phyloP scores from a whole-genome alignment of 768 basidiomycete species.

The Psilocybe cyanescens region DNA sequence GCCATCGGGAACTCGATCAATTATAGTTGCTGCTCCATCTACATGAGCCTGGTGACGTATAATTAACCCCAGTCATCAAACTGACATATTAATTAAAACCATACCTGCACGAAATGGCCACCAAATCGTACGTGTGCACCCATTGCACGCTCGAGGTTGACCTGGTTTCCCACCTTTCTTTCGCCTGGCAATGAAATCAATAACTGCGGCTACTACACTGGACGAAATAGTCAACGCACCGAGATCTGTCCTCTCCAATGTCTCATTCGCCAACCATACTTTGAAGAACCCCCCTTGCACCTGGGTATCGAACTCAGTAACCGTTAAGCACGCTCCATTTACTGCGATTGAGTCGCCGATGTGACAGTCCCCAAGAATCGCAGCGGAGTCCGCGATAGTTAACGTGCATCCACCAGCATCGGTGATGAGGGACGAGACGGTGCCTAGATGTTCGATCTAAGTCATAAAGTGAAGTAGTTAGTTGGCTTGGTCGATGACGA shows the following conservation, averaged over 20 bases:
- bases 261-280: constrained; percentile 97
- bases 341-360: constrained; percentile 95
- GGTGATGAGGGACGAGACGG: constrained; percentile 62
- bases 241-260: constrained; percentile 86
- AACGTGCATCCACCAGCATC: constrained; percentile 84
- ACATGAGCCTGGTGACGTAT: constrained; percentile 79
- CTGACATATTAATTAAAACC: neutral
- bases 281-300: constrained; percentile 81
- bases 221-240: constrained; percentile 47
- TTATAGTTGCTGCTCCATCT: constrained; percentile 83
- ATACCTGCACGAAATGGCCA: constrained; percentile 96
- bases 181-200: constrained; percentile 55
- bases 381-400: constrained; percentile 68
- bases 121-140: constrained; percentile 89
- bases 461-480: constrained; percentile 5
- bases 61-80: neutral
- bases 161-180: constrained; percentile 72
- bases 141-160: constrained; percentile 97
- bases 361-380: constrained; percentile 86
- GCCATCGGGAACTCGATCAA: constrained; percentile 71
- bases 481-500: neutral
- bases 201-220: constrained; percentile 16
- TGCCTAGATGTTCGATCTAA: constrained; percentile 91
- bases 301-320: constrained; percentile 75
- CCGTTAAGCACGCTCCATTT: constrained; percentile 89